Evolutionary conservation across 306 rosid genomes (phyloP).

Genomic region (Alnus glutinosa): DNA sequence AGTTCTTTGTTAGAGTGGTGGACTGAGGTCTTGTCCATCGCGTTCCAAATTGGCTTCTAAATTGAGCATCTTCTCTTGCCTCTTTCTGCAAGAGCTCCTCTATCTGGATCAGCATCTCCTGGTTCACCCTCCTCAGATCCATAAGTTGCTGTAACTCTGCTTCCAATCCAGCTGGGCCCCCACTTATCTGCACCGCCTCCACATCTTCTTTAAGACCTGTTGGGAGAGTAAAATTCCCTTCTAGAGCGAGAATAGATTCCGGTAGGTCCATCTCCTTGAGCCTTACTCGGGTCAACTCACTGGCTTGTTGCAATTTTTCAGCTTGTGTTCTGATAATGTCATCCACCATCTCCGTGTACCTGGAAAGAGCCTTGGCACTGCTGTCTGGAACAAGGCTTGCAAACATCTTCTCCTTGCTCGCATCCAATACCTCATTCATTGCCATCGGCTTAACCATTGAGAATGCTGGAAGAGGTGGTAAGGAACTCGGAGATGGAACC

Average conservation of each 20-base stretch:
- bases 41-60: slow-evolving; percentile 90
- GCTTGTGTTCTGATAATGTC: slow-evolving; percentile 89
- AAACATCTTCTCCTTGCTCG: slow-evolving; percentile 96
- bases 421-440: slow-evolving; percentile 88
- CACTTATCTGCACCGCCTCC: slow-evolving; percentile 98
- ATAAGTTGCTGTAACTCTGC: slow-evolving; percentile 88
- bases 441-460: slow-evolving; percentile 90
- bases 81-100: slow-evolving; percentile 96
- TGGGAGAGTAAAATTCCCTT: slow-evolving; percentile 83
- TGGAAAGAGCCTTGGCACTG: slow-evolving; percentile 91
- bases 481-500: slow-evolving; percentile 72
- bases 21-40: slow-evolving; percentile 99
- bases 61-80: slow-evolving; percentile 90
- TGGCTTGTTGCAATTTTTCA: slow-evolving; percentile 93
- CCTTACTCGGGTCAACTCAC: slow-evolving; percentile 91
- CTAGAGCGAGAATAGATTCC: slow-evolving; percentile 92
- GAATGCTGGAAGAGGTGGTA: slow-evolving; percentile 75
- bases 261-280: slow-evolving; percentile 99
- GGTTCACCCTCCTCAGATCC: slow-evolving; percentile 93
- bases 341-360: slow-evolving; percentile 97
- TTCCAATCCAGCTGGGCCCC: slow-evolving; percentile 92
- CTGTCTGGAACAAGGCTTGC: slow-evolving; percentile 89
- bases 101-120: slow-evolving; percentile 79
- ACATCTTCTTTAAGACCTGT: slow-evolving; percentile 83
- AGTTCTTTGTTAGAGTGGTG: slow-evolving; percentile 88